Evolutionary conservation across 441 rosid genomes (phyloP).

Genomic region (Eutrema salsugineum): DNA sequence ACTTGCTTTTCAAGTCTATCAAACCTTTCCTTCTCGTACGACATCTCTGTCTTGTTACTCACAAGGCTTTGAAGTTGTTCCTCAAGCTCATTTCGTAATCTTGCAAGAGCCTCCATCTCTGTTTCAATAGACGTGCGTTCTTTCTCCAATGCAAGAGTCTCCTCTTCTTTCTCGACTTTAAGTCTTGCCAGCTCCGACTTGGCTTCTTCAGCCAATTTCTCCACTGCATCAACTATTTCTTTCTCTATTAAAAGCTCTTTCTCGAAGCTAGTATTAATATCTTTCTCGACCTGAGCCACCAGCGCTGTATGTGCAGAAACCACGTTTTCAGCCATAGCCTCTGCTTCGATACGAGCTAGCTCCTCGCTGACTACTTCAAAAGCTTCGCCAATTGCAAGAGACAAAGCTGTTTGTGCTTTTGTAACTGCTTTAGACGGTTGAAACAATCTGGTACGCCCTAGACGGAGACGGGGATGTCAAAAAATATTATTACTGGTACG

Average conservation of each 20-base stretch:
- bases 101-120: constrained; percentile 79
- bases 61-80: constrained; percentile 67
- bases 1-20: constrained; percentile 59
- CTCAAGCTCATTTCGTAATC: constrained; percentile 68
- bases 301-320: constrained; percentile 76
- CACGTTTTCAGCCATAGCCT: constrained; percentile 86
- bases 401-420: constrained; percentile 89
- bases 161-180: constrained; percentile 69
- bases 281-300: constrained; percentile 84
- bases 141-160: constrained; percentile 56
- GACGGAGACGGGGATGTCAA: neutral
- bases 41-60: constrained; percentile 71
- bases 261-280: constrained; percentile 73
- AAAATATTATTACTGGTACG: too few relatives aligned
- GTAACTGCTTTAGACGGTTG: constrained; percentile 95
- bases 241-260: constrained; percentile 73
- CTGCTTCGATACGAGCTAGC: constrained; percentile 92
- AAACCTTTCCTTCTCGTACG: constrained; percentile 76
- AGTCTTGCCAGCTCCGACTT: constrained; percentile 61
- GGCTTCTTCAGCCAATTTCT: constrained; percentile 92
- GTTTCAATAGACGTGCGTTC: constrained; percentile 73
- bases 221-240: constrained; percentile 64
- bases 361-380: constrained; percentile 77
- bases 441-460: constrained; percentile 89
- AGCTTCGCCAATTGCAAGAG: constrained; percentile 88